phyloP scores from a whole-genome alignment of 495 filamentous ascomycete genomes.

The Talaromyces nanjingensis region DNA sequence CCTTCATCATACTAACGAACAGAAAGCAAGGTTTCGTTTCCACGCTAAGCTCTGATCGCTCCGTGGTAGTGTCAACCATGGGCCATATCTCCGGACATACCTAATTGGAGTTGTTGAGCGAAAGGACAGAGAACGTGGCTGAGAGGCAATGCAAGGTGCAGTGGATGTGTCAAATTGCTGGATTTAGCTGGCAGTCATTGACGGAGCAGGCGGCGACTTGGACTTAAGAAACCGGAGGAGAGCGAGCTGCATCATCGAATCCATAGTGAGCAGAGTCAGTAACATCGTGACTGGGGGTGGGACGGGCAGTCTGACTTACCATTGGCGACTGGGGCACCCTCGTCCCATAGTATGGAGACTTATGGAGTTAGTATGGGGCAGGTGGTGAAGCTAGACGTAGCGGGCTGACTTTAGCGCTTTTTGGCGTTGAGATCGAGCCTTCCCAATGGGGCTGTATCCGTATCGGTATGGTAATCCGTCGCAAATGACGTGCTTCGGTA shows the following conservation, averaged over 20 bases:
- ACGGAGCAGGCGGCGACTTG: neutral
- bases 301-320: neutral
- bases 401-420: neutral
- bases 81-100: neutral
- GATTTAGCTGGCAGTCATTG: neutral
- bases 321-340: neutral
- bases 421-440: neutral
- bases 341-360: neutral
- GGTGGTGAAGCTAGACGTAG: neutral
- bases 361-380: neutral
- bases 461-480: neutral
- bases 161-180: neutral
- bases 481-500: neutral
- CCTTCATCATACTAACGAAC: neutral
- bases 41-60: constrained; percentile 4
- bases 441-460: neutral
- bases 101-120: neutral
- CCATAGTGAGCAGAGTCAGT: neutral
- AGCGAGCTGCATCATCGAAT: neutral
- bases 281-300: neutral
- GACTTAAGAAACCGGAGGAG: neutral
- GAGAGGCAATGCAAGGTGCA: neutral
- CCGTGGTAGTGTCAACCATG: constrained; percentile 3
- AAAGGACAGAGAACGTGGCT: neutral
- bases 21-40: constrained; percentile 2